These are phyloP conservation scores for Chlorella vulgaris DNA, from an alignment of 139 green algal genomes.

Conservation along the genomic window DNA sequence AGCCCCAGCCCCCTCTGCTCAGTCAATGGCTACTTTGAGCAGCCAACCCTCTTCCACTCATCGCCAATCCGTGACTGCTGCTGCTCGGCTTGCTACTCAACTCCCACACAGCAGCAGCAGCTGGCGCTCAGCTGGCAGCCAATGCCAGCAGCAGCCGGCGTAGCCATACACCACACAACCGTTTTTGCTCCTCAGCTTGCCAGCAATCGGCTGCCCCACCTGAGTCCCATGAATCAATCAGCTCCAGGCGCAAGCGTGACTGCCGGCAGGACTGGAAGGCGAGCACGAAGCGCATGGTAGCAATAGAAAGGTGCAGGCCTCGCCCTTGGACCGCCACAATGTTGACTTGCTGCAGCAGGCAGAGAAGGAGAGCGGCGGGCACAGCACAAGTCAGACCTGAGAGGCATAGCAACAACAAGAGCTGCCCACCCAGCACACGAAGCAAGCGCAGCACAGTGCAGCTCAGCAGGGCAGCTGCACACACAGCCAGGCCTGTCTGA, in stretches of 20 bases:
- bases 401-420: too few species aligned
- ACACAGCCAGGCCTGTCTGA: too few species aligned
- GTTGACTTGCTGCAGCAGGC: constrained; percentile 26
- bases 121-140: not conserved
- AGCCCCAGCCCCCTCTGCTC: too few species aligned
- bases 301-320: constrained; percentile 21
- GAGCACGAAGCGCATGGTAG: constrained; percentile 23
- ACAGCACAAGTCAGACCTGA: not conserved
- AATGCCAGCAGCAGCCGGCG: not conserved
- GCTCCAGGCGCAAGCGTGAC: not conserved
- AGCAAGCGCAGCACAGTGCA: too few species aligned
- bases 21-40: too few species aligned
- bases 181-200: not conserved
- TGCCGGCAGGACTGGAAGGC: not conserved
- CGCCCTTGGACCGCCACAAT: constrained; percentile 20
- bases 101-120: not conserved
- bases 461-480: too few species aligned
- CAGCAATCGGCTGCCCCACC: not conserved
- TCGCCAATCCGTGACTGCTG: too few species aligned
- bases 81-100: too few species aligned
- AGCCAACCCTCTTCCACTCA: too few species aligned
- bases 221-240: constrained; percentile 10
- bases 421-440: too few species aligned
- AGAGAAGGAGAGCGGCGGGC: not conserved
- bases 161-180: too few species aligned